These are phyloP conservation scores for Paraphoma sp. DNA, from an alignment of 2,329 filamentous ascomycete species.

Conservation along the genomic window DNA sequence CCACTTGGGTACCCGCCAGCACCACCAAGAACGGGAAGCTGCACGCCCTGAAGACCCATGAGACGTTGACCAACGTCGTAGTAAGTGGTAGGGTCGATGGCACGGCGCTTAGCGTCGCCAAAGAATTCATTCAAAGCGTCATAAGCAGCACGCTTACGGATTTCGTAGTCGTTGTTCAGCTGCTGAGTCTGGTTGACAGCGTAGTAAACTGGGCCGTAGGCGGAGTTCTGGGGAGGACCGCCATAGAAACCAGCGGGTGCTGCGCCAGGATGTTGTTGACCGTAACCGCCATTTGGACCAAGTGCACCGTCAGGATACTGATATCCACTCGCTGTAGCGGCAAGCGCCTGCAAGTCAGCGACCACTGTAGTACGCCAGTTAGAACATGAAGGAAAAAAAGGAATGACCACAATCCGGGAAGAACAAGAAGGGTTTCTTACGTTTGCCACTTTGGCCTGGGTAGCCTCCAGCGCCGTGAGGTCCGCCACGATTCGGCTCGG, in stretches of 20 bases:
- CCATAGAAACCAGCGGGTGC: conserved; percentile 59
- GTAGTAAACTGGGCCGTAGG: conserved; percentile 79
- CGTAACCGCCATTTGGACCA: conserved; percentile 44
- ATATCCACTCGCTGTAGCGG: conserved; percentile 57
- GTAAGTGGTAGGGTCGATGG: conserved; percentile 89
- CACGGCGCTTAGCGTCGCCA: conserved; percentile 86
- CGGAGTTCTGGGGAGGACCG: conserved; percentile 59
- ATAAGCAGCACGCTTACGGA: conserved; percentile 78
- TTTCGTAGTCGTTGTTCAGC: conserved; percentile 72
- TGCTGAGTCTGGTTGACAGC: conserved; percentile 72
- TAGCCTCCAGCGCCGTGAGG: conserved; percentile 45
- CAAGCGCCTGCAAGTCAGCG: conserved; percentile 57
- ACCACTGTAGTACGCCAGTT: conserved; percentile 47
- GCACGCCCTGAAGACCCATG: conserved; percentile 76
- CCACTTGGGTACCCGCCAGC: conserved; percentile 36
- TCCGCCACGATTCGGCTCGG: conserved; percentile 62
- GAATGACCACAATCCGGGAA: conserved; percentile 1
- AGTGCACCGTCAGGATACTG: conserved; percentile 53
- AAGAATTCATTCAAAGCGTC: conserved; percentile 95
- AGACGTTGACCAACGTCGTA: conserved; percentile 89
- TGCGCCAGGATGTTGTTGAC: conserved; percentile 60
- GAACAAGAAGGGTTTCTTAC: conserved; percentile 38
- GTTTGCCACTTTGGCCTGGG: conserved; percentile 46
- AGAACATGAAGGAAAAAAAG: conserved; percentile 37
- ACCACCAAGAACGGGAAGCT: conserved; percentile 52